Conservation (phyloP, 164 flowering plant species). For the Umbilicus rupestris region DNA sequence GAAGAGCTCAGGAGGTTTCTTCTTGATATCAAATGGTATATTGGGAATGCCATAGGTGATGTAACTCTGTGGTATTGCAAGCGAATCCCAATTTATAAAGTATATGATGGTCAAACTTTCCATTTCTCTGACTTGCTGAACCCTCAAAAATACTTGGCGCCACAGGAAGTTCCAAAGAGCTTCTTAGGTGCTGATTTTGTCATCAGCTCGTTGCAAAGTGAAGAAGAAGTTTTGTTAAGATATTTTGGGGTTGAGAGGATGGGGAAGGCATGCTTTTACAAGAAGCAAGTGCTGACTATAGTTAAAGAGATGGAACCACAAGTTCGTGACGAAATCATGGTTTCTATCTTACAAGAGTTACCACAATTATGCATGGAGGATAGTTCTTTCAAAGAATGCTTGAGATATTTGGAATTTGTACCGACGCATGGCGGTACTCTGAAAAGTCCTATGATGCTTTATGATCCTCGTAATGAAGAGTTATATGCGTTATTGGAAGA, state of each 20-base stretch:
- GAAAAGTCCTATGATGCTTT: constrained; percentile 49
- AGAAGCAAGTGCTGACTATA: constrained; percentile 45
- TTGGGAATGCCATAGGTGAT: constrained; percentile 39
- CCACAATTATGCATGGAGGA: constrained; percentile 82
- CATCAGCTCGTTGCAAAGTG: constrained; percentile 34
- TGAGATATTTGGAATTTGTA: constrained; percentile 68
- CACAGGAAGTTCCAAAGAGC: constrained; percentile 40
- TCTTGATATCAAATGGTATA: constrained; percentile 79
- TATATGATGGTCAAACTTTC: constrained; percentile 31
- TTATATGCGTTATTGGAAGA: constrained; percentile 74
- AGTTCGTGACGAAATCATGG: constrained; percentile 61
- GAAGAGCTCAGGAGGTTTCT: constrained; percentile 72
- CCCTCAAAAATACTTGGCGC: constrained; percentile 67
- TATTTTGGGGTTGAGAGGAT: constrained; percentile 69
- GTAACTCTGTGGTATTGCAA: constrained; percentile 45
- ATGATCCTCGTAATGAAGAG: constrained; percentile 96
- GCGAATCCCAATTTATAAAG: constrained; percentile 61
- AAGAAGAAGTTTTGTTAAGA: constrained; percentile 60
- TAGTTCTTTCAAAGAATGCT: constrained; percentile 39
- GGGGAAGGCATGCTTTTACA: constrained; percentile 68
- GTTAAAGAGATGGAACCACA: constrained; percentile 47
- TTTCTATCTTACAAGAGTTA: constrained; percentile 63
- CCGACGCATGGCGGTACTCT: constrained; percentile 53
- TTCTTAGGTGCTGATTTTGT: constrained; percentile 62
- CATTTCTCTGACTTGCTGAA: constrained; percentile 49